Base-by-base conservation (phyloP, 257 asterid species). In the Salvia hispanica region DNA sequence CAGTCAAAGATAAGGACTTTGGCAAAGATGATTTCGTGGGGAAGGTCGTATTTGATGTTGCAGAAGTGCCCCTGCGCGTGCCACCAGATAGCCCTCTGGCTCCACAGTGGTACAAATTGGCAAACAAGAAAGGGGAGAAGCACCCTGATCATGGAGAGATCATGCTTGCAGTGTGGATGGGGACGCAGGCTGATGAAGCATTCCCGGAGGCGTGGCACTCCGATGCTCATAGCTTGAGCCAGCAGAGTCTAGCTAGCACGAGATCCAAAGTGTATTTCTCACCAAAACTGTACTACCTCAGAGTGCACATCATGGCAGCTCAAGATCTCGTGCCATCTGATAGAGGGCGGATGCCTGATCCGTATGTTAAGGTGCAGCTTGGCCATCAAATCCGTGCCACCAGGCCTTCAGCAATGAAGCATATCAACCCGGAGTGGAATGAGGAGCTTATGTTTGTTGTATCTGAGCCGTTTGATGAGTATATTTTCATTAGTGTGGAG, bases 81-180 rank as follows among this genome's bases (percentile, higher is more conserved):
- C 98, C 97, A 0, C 98, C 96, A 0, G 97, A 93, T 55, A 93
- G 98, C 70, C 97, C 97, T 25, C 75, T 93, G 58, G 98, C 97
- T 42, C 97, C 98, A 7, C 95, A 88, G 65, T 93, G 97, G 98
- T 93, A 88, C 74, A 84, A 77, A 72, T 67, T 90, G 81, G 84
- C 62, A 40, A 83, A 85, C 66, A 90, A 83, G 71, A 81, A 72
- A 11, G 91, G 89, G 63, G 82, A 83, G 55, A 85, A 83, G 66
- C 21, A 60, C 28, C 72, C 60, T 18, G 81, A 77, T 25, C 10
- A 52, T 42, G 97, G 97, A 3, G 96, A 90, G 67, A 57, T 93
- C 69, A 90, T 93, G 98, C 93, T 93, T 53, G 96, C 95, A 0
- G 88, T 93, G 72, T 93, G 98, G 98, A 85, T 86, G 83, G 98